phyloP scores from a whole-genome alignment of 352 stramenopile species.

The Phytophthora crassamura region DNA sequence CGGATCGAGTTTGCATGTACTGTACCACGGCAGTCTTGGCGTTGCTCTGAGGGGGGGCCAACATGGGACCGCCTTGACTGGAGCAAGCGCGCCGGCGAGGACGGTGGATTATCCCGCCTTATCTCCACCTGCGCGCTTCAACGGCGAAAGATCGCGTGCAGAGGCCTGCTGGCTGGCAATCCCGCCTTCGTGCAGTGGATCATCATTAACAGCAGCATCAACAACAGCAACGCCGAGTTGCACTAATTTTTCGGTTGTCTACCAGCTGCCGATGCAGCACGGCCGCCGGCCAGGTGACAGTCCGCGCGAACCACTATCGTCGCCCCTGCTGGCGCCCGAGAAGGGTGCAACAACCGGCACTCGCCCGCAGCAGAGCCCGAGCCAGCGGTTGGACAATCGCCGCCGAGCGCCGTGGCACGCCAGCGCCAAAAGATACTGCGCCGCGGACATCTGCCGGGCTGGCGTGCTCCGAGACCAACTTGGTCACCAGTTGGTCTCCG shows the following conservation, averaged over 20 bases:
- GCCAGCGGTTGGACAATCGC: slow-evolving; percentile 31
- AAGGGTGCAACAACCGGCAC: slow-evolving; percentile 28
- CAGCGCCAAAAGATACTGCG: slow-evolving; percentile 26
- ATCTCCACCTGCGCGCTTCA: slow-evolving; percentile 20
- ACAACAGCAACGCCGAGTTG: slow-evolving; percentile 10
- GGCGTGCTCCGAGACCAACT: neutral
- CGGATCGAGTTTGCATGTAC: too few species aligned
- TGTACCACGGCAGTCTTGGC: too few species aligned
- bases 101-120: neutral
- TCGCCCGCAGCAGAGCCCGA: slow-evolving; percentile 15
- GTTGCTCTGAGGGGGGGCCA: too few species aligned
- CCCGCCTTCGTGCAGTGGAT: too few species aligned
- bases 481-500: too few species aligned
- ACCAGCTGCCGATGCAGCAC: slow-evolving; percentile 26
- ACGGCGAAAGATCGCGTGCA: slow-evolving; percentile 24
- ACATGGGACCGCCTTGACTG: too few species aligned
- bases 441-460: slow-evolving; percentile 28
- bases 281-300: slow-evolving; percentile 8
- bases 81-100: neutral
- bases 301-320: slow-evolving; percentile 21
- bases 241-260: slow-evolving; percentile 28
- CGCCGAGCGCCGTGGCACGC: slow-evolving; percentile 14
- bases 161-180: neutral
- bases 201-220: neutral
- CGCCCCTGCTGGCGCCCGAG: slow-evolving; percentile 25